These are phyloP conservation scores for Knufia fluminis DNA, from an alignment of 2,329 filamentous ascomycete genomes.

Conservation along the genomic window DNA sequence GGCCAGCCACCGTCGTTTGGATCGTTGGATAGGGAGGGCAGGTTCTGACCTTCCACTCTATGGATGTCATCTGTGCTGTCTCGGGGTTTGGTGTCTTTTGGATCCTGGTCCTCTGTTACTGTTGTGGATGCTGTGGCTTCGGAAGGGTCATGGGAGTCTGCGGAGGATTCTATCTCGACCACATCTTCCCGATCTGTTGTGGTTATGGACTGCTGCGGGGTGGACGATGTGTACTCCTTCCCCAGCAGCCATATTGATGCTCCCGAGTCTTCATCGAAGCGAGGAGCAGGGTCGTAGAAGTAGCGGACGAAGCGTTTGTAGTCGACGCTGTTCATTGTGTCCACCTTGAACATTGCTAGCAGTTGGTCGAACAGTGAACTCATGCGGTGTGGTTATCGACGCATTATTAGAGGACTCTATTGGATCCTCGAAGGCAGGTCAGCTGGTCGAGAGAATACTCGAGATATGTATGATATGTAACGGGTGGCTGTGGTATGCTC, in stretches of 20 bases:
- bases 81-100: constrained; percentile 11
- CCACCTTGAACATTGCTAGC: constrained; percentile 17
- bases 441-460: not conserved
- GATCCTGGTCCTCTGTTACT: constrained; percentile 10
- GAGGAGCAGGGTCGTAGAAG: constrained; percentile 84
- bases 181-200: constrained; percentile 24
- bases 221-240: constrained; percentile 40
- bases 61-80: constrained; percentile 21
- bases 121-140: constrained; percentile 17
- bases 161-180: constrained; percentile 23
- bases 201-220: constrained; percentile 21
- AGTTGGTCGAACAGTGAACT: constrained; percentile 13
- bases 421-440: not conserved
- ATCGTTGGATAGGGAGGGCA: constrained; percentile 21
- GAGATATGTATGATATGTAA: not conserved
- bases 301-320: constrained; percentile 78
- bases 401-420: not conserved
- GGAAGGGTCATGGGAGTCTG: constrained; percentile 22
- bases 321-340: constrained; percentile 57
- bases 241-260: constrained; percentile 79
- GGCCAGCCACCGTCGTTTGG: constrained; percentile 59
- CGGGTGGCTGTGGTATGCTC: too few species aligned
- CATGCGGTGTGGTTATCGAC: constrained; percentile 2
- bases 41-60: constrained; percentile 16
- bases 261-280: constrained; percentile 60